phyloP scores from a whole-genome alignment of 2,329 filamentous ascomycete genomes.

The Paecilomyces sp. region DNA sequence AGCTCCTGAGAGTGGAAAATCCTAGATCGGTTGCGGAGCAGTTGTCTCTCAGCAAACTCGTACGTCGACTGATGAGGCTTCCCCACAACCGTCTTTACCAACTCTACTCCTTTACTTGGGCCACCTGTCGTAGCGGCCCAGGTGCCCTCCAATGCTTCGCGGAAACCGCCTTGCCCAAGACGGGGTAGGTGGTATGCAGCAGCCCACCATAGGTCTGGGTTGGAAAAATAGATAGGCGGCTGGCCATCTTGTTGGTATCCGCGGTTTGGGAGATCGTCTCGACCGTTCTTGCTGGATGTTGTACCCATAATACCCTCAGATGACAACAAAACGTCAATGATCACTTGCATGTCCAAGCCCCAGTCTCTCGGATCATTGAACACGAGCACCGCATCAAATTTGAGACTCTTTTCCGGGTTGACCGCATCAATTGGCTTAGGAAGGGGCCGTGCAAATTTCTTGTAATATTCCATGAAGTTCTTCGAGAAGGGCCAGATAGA shows the following conservation, averaged over 20 bases:
- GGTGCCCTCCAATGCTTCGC: conserved; percentile 70
- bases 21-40: conserved; percentile 53
- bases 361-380: conserved; percentile 97
- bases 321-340: conserved; percentile 77
- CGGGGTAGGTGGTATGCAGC: conserved; percentile 77
- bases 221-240: conserved; percentile 77
- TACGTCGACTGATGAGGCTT: conserved; percentile 78
- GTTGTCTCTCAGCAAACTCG: conserved; percentile 69
- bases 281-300: conserved; percentile 64
- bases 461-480: conserved; percentile 57
- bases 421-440: conserved; percentile 27
- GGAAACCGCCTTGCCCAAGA: conserved; percentile 86
- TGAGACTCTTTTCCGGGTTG: conserved; percentile 49
- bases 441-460: conserved; percentile 32
- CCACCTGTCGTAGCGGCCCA: conserved; percentile 67
- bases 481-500: conserved; percentile 77
- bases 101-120: conserved; percentile 42
- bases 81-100: conserved; percentile 65
- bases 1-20: conserved; percentile 34
- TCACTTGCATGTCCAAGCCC: conserved; percentile 81
- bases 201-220: conserved; percentile 85
- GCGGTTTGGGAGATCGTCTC: conserved; percentile 55
- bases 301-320: conserved; percentile 74
- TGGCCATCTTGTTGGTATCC: conserved; percentile 82
- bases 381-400: conserved; percentile 84